Base-by-base conservation (phyloP, 2,329 filamentous ascomycete species). In the Arachnopeziza araneosa region DNA sequence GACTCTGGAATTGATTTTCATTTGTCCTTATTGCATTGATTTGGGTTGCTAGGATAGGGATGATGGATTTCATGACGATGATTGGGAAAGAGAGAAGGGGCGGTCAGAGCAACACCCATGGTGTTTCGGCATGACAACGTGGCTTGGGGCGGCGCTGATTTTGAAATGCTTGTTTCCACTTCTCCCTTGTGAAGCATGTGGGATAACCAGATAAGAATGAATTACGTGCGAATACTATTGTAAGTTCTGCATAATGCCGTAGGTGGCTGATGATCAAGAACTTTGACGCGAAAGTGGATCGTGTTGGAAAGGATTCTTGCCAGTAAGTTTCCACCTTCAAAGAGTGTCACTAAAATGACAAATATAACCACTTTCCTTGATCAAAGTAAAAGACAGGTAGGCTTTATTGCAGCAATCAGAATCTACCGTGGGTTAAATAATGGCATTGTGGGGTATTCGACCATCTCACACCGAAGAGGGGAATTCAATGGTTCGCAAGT, bases 1-100 rank as follows among this genome's bases (percentile, higher is more conserved):
- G 63, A 61, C 61, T 61, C 58, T 65, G 49, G 26, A 63, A 19
- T 61, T 52, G n/a, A n/a, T n/a, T 54, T 49, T 58, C 50, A 53
- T 60, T 61, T 55, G 55, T 58, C 53, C n/a, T 52, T 50, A 21
- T 22, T 59, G 24, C 21, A 44, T 21, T 32, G 24, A 9, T 36
- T 56, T 26, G n/a, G n/a, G 23, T 56, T 59, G 26, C 50, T 61
- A 55, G 56, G 56, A 56, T 63, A 58, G 61, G 61, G 53, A 57
- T 56, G 56, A 61, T 54, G 58, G 54, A 54, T 62, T 50, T 63
- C 52, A 60, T 30, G 56, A 63, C 57, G 50, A 52, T 36, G 49
- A 56, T 56, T 50, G 53, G 57, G 54, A 52, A 44, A 48, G 32
- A 32, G 44, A 21, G 26, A 30, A 9, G 17, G 36, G 36, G 36